Evolutionary conservation across 179 eudicot genomes (phyloP).

Genomic region (Silene vulgaris): DNA sequence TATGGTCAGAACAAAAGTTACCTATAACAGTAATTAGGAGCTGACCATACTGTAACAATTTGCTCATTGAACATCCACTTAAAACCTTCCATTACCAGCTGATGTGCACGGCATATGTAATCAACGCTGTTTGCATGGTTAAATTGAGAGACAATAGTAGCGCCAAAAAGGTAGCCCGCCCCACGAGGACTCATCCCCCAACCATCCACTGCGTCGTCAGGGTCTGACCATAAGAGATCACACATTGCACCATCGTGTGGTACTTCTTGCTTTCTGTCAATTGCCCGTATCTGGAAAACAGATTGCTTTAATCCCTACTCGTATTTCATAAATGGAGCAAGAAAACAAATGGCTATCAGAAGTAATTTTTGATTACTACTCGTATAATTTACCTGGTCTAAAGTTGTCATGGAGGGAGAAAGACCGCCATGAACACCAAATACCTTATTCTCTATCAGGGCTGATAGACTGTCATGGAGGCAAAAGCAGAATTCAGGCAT

Average conservation of each 20-base stretch:
- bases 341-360: background rate
- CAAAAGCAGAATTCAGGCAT: slow-evolving; percentile 10
- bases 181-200: slow-evolving; percentile 99
- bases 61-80: slow-evolving; percentile 91
- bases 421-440: slow-evolving; percentile 95
- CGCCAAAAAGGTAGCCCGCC: slow-evolving; percentile 87
- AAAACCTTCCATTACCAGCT: slow-evolving; percentile 94
- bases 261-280: slow-evolving; percentile 93
- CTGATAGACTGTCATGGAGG: slow-evolving; percentile 60
- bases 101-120: slow-evolving; percentile 94
- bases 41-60: slow-evolving; percentile 98
- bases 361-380: background rate
- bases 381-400: slow-evolving; percentile 75
- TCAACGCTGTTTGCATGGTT: slow-evolving; percentile 76
- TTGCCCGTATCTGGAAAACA: slow-evolving; percentile 62
- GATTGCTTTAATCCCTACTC: background rate
- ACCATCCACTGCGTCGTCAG: slow-evolving; percentile 80
- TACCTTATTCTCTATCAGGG: slow-evolving; percentile 88
- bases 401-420: slow-evolving; percentile 67
- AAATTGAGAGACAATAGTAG: slow-evolving; percentile 60
- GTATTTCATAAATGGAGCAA: background rate
- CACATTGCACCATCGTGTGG: slow-evolving; percentile 98
- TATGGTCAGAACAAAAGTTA: slow-evolving; percentile 14
- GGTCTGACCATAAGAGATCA: slow-evolving; percentile 97
- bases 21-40: slow-evolving; percentile 97